These are phyloP conservation scores for Fusarium domesticum DNA, from an alignment of 2,329 filamentous ascomycete genomes.

Conservation along the genomic window DNA sequence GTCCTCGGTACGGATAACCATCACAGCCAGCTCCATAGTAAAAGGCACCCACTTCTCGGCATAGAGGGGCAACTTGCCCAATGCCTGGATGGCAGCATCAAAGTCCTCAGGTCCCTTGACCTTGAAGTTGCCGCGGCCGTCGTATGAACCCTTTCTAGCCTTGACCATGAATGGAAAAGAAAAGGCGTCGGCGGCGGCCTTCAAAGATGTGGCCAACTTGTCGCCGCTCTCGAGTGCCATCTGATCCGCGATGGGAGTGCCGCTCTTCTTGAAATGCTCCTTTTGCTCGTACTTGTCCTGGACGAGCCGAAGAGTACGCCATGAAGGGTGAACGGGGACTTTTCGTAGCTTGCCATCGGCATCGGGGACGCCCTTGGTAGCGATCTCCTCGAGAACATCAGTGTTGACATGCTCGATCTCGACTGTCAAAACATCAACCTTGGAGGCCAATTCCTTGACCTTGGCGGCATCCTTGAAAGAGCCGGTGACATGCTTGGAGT, in stretches of 20 bases:
- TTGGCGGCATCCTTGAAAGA: slow-evolving; percentile 82
- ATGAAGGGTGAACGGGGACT: slow-evolving; percentile 72
- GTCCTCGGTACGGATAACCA: slow-evolving; percentile 89
- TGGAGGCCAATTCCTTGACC: slow-evolving; percentile 73
- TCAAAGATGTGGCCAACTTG: slow-evolving; percentile 58
- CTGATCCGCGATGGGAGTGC: slow-evolving; percentile 71
- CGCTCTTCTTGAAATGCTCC: slow-evolving; percentile 65
- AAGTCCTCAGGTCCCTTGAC: slow-evolving; percentile 46
- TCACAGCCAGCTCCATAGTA: slow-evolving; percentile 82
- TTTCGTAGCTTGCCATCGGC: slow-evolving; percentile 40
- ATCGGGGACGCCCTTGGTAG: slow-evolving; percentile 54
- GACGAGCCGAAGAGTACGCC: slow-evolving; percentile 81
- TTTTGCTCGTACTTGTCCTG: slow-evolving; percentile 95
- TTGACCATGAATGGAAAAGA: slow-evolving; percentile 93
- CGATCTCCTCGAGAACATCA: slow-evolving; percentile 81
- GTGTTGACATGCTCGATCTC: slow-evolving; percentile 96
- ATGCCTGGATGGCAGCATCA: slow-evolving; percentile 62
- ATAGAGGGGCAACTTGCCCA: slow-evolving; percentile 73
- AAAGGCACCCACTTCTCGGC: slow-evolving; percentile 90
- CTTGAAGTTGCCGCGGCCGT: slow-evolving; percentile 71
- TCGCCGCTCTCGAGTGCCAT: slow-evolving; percentile 56
- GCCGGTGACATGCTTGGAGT: slow-evolving; percentile 71
- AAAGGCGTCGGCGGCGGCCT: slow-evolving; percentile 59
- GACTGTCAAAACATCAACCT: slow-evolving; percentile 80
- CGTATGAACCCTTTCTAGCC: slow-evolving; percentile 84